Evolutionary conservation across 352 stramenopile genomes (phyloP), one percentile per base, ranked within the genome.

Genomic region (Pythium aphanidermatum): DNA sequence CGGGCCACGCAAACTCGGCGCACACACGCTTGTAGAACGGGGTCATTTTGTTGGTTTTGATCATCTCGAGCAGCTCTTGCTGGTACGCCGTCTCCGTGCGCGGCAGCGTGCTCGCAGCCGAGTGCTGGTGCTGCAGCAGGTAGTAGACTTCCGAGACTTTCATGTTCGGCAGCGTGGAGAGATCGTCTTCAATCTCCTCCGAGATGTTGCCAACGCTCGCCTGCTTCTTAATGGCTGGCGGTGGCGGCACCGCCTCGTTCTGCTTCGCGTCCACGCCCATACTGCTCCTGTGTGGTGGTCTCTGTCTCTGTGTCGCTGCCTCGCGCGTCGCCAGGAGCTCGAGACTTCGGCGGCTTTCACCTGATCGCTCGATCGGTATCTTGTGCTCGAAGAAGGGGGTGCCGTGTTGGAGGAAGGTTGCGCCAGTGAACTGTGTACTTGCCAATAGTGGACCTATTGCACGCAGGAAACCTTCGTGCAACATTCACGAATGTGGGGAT

Each of bases 131-230:
- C 55, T 86, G 75, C 62, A 93, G 53, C 33, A 87, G 55, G 51
- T 83, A 91, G 63, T 87, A 79, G 37, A 91, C 23, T 35, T 88
- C 64, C 19, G 70, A 65, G 30, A 87, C 64, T 39, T 80, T 51
- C 79, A 93, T 93, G 62, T 91, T 71, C 8, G 79, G 77, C 28
- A 94, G 63, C 35, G 75, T 83, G 45, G 66, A 71, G 23, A 92
- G 71, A 26, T 78, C 77, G 47, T 92, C 77, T 51, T 91, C 79
- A 40, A 94, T 86, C 64, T 94, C 79, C 46, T 91, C 79, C 40
- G 82, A 91, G 56, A 94, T 87, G 57, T 91, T 89, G 20, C 79
- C 79, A 34, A 75, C 51, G 58, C 72, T 88, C 36, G 74, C 65
- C 65, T 91, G 78, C 48, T 89, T 89, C 60, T 83, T 71, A 14